Base-by-base conservation (phyloP, 2,329 filamentous ascomycete genomes). In the Apiospora koreana region DNA sequence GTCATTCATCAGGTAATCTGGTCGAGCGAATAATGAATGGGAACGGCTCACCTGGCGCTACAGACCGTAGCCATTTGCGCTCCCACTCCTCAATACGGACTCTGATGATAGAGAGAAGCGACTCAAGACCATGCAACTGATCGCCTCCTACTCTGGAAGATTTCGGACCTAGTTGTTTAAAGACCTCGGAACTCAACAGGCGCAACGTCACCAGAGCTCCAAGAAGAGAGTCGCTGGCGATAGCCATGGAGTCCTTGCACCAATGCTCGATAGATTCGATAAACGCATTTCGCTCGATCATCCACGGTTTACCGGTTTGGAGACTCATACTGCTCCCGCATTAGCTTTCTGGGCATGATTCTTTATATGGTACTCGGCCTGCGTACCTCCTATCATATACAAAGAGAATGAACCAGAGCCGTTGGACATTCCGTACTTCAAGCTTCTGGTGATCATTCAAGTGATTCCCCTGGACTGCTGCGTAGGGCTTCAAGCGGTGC, bases 251-350 rank as follows among this genome's bases (percentile, higher is more conserved):
- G n/a, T n/a, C n/a, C n/a, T n/a, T n/a, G n/a, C n/a, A n/a, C n/a
- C n/a, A n/a, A n/a, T n/a, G n/a, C n/a, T n/a, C 72, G 70, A 77
- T 73, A n/a, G 80, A 78, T 35, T 78, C 77, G 65, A 83, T 80
- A 65, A 83, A 78, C 21, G 78, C 75, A 50, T 76, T 80, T 16
- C 79, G 75, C 43, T 82, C 80, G 31, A 83, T 82, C 82, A 83
- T 84, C 75, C 79, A 82, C 0, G 82, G 81, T 66, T 81, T 82
- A 5, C 81, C 82, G 0, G 81, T 78, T 70, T 83, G 82, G 5
- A 83, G 69, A 58, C 81, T 83, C 58, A 83, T 78, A 68, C 81
- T 83, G 38, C 46, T 21, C 12, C 2, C 18, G 3, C 5, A 21
- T 28, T 7, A 31, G 16, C 18, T n/a, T 7, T 25, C 48, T 43